Conservation (phyloP, 164 flowering plant genomes). For the Umbilicus rupestris region DNA sequence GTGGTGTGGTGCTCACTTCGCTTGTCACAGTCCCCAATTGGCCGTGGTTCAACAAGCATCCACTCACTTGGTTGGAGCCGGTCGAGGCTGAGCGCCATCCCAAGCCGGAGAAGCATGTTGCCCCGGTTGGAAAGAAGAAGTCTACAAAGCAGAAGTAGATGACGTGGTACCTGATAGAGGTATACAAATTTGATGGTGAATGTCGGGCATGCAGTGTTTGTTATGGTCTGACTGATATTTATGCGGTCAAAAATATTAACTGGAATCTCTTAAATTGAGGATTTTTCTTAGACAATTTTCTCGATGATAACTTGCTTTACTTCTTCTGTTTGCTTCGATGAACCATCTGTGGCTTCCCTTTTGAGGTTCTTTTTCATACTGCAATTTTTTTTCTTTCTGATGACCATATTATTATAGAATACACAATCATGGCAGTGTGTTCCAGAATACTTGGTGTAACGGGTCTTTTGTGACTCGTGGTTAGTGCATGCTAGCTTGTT, state of each 20-base stretch:
- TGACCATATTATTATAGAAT: too few relatives aligned
- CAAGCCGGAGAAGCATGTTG: conserved; percentile 36
- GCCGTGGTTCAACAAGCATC: conserved; percentile 84
- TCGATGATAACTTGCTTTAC: background rate
- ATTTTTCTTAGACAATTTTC: background rate
- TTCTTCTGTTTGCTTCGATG: background rate
- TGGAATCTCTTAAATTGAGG: background rate
- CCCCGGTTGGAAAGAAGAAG: conserved; percentile 43
- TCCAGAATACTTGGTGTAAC: too few relatives aligned
- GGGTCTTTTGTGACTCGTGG: too few relatives aligned
- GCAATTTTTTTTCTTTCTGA: background rate
- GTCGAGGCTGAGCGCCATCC: conserved; percentile 66
- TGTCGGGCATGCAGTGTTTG: background rate
- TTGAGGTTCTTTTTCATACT: background rate
- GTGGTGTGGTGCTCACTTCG: conserved; percentile 64
- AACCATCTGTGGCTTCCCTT: background rate
- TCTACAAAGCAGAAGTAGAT: conserved; percentile 48
- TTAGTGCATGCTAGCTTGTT: too few relatives aligned
- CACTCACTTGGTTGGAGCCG: conserved; percentile 79
- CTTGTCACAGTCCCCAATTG: conserved; percentile 77
- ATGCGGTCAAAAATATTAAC: background rate
- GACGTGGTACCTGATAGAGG: background rate
- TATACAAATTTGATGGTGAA: too few relatives aligned
- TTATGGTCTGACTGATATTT: background rate
- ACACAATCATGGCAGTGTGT: too few relatives aligned